Evolutionary conservation across 495 filamentous ascomycete species (phyloP), one percentile per base, ranked within the genome.

Genomic region (Lichenothelia convexa): DNA sequence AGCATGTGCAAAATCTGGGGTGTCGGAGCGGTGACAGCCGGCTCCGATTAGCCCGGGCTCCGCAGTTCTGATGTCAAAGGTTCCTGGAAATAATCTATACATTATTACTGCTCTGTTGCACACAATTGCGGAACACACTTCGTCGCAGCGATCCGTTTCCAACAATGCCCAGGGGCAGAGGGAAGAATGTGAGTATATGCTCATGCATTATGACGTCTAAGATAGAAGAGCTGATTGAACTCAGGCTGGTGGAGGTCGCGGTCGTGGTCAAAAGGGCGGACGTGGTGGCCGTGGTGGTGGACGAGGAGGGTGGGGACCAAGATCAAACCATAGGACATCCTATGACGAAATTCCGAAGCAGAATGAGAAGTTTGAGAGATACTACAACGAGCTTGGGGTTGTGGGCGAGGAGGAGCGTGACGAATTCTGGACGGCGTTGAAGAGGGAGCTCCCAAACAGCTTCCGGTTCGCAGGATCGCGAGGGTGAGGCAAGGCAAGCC

Each of bases 381-480:
- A 74, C 61, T 97, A 97, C 62, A 78, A 91, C 54, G 54, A 62
- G 36, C 65, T 81, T 12, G 66, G 76, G 0, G 63, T 85, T 21
- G 55, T 94, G 3, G 41, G 45, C 5, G 61, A 70, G 8, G 68
- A 72, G 13, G 86, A 94, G 57, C 64, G 62, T 38, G 61, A 70
- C 17, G 64, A 68, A 3, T 95, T 95, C 58, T 97, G 89, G 89
- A 59, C 62, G 4, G 64, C 79, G 4, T 57, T 95, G 45, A 67
- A 71, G 39, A 64, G 74, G 44, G 86, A 93, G 47, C 64, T 97
- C 1, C 89, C 89, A 31, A 94, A 89, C 59, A 91, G 81, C 56
- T 97, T 94, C 65, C 70, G 91, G 23, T 97, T 97, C 57, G 82
- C 84, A 34, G 87, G 89, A 5, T 92, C 83, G 2, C 84, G 81